Percentiles rank a stretch among this genome's conserved stretches.
Conservation (phyloP, 179 eudicot genomes). For the Sideroxylon spinosum region DNA sequence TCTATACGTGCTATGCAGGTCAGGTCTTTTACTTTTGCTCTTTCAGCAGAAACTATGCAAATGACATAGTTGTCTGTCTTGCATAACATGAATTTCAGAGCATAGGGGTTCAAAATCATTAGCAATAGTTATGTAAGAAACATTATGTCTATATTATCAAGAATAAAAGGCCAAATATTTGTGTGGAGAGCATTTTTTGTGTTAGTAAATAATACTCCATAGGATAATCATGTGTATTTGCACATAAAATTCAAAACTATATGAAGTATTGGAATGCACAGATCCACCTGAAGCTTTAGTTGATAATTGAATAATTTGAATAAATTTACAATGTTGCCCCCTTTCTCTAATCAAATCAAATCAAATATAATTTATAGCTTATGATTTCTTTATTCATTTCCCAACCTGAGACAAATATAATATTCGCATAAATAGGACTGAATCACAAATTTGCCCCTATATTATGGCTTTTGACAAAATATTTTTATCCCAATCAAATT, state of each 20-base stretch:
- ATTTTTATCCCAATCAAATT: too few relatives aligned
- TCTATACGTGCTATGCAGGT: constrained; percentile 97
- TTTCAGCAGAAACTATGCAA: neutral
- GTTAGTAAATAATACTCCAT: neutral
- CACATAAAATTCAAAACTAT: neutral
- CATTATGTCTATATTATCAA: neutral
- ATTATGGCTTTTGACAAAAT: neutral
- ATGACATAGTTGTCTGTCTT: neutral
- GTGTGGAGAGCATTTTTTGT: neutral
- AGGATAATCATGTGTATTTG: neutral
- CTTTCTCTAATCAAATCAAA: too few relatives aligned
- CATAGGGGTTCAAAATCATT: neutral
- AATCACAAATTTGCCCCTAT: neutral
- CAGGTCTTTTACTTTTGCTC: constrained; percentile 6
- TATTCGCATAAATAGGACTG: neutral
- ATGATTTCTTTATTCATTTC: too few relatives aligned
- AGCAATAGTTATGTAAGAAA: neutral
- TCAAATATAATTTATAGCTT: too few relatives aligned
- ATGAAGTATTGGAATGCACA: neutral
- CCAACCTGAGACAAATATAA: too few relatives aligned
- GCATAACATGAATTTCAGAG: neutral
- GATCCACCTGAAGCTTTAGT: too few relatives aligned
- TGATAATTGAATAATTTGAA: too few relatives aligned
- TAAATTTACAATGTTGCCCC: too few relatives aligned
- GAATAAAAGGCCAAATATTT: neutral